Evolutionary conservation across 805 yeast species (phyloP), one percentile per base, ranked within the genome.

Genomic region (Yarrowia hollandica): DNA sequence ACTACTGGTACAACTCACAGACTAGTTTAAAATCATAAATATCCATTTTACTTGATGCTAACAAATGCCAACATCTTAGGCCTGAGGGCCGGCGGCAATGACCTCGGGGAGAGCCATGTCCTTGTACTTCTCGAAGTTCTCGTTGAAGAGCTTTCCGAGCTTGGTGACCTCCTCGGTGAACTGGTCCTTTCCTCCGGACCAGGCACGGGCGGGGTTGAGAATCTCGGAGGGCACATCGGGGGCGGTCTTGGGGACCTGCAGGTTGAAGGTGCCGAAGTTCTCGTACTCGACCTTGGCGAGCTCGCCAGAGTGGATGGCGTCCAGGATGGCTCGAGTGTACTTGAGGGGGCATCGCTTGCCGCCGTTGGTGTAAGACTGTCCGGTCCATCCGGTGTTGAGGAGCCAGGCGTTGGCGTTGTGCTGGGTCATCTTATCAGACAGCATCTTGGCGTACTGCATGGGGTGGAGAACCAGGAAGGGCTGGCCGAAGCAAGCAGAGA

Each of bases 401-500:
- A 92, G 82, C 96, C 97, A 92, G 60, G 99, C 98, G 70, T 83
- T 82, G 57, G 97, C 90, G 67, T 84, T 84, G 79, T 91, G 94
- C 72, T 87, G 72, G 60, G 86, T 75, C 80, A 92, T 94, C 82
- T 91, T 92, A 74, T 89, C 92, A 60, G 96, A 85, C 69, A 92
- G 82, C 84, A 92, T 96, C 75, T 89, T 88, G 44, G 98, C 98
- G 75, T 92, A 92, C 75, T 85, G 86, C 91, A 92, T 92, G 74
- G 99, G 99, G 77, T 92, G 99, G 74, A 92, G 80, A 31, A 92
- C 97, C 77, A 92, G 80, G 87, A 92, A 92, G 64, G 99, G 99
- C 80, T 92, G 98, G 72, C 98, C 99, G 74, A 91, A 92, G 80
- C 99, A 92, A 59, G 99, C 96, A 63, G 96, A 88, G 83, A 92